A percentile compares a stretch with the other conserved stretches of the same genome.
phyloP scores from a whole-genome alignment of 2,329 filamentous ascomycete species.

The Didymellaceae sp. region DNA sequence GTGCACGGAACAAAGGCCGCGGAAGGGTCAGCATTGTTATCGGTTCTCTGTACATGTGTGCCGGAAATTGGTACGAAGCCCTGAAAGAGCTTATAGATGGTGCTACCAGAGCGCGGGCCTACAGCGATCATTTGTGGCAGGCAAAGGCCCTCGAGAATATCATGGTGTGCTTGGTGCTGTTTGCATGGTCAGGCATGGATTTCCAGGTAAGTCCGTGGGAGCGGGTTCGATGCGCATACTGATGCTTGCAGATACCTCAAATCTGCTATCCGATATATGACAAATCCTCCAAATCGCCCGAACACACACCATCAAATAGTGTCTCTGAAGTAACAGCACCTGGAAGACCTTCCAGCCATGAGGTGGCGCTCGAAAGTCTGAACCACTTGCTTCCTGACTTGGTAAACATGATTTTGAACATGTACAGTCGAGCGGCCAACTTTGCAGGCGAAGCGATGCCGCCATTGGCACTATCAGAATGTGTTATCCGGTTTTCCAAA shows the following conservation, averaged over 20 bases:
- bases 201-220: conserved; percentile 66
- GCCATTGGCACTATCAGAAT: conserved; percentile 73
- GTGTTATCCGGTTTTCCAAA: conserved; percentile 74
- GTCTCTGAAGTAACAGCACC: conserved; percentile 46
- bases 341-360: conserved; percentile 53
- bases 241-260: conserved; percentile 56
- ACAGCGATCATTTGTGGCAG: conserved; percentile 96
- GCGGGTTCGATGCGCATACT: neutral
- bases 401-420: conserved; percentile 73
- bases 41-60: conserved; percentile 84
- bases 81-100: conserved; percentile 83
- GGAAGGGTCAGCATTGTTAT: conserved; percentile 79
- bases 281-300: conserved; percentile 55
- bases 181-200: conserved; percentile 82
- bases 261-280: conserved; percentile 60
- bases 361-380: conserved; percentile 54
- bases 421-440: conserved; percentile 72
- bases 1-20: conserved; percentile 80
- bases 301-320: conserved; percentile 49
- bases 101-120: conserved; percentile 74
- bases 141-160: conserved; percentile 93
- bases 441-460: conserved; percentile 72
- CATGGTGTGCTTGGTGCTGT: conserved; percentile 78
- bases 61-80: conserved; percentile 89
- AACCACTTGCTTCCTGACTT: conserved; percentile 73